Evolutionary conservation across 2,329 filamentous ascomycete genomes (phyloP), one percentile per base, ranked within the genome.

Genomic region (Nigrospora osmanthi): DNA sequence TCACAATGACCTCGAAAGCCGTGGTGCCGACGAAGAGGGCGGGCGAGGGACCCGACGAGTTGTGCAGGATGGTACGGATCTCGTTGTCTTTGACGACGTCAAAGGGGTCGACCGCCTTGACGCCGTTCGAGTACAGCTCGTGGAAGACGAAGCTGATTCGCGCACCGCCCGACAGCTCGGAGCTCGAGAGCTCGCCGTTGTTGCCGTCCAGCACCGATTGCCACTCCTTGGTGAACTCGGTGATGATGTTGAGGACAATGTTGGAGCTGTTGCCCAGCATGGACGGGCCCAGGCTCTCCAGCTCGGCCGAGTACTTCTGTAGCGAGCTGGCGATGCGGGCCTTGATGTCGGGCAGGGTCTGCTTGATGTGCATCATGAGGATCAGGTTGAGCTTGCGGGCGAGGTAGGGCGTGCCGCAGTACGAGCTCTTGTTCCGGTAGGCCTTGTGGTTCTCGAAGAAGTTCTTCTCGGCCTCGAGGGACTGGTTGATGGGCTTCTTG

Each of bases 331-430:
- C 80, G 57, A 98, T 98, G 52, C 94, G 86, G 13, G 87, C 89
- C 72, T 98, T 98, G 75, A 98, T 98, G 62, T 98, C 93, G 35
- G 93, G 93, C 13, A 98, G 79, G 2, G 93, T 98, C 72, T 98
- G 91, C 71, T 98, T 98, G 75, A 98, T 98, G 73, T 98, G 93
- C 93, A 98, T 98, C 91, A 98, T 97, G 56, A 98, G 78, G 61
- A 98, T 97, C 59, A 98, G 76, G 69, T 98, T 98, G 49, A 98
- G 80, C 71, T 98, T 98, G 55, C 91, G 83, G 4, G 93, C 93
- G 48, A 98, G 75, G 62, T 98, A 98, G 4, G 93, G 93, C 3
- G 93, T 98, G 65, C 93, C 93, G 67, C 93, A 98, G 76, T 98
- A 98, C 6, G 90, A 87, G 62, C 89, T 90, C 81, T 98, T 98